Evolutionary conservation across 2,329 filamentous ascomycete species (phyloP), one percentile per base, ranked within the genome.

Genomic region (Penicillium sp.): DNA sequence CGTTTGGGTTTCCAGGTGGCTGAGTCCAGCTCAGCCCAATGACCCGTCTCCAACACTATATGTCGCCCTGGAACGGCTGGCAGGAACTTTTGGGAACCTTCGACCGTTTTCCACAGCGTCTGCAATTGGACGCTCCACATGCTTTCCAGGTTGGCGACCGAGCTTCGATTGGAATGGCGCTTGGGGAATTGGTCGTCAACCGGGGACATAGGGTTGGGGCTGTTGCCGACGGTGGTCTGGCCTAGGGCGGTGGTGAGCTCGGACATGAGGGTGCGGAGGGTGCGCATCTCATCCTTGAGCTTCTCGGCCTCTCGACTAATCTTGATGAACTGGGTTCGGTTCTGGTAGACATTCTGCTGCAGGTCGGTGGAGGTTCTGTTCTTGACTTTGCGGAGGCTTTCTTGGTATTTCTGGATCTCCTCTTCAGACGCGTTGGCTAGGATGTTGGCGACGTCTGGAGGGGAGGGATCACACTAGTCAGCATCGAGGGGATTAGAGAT

Each of bases 251-350:
- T 81, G 64, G 91, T 97, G 50, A 99, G 81, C 60, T 99, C 94
- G 2, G 91, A 87, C 88, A 99, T 97, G 46, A 97, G 81, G 59
- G 90, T 90, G 37, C 90, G 85, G 26, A 99, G 82, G 6, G 90
- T 90, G 46, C 90, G 85, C 94, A 99, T 97, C 72, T 99, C 94
- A 49, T 85, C 85, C 75, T 97, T 97, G 51, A 99, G 84, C 76
- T 96, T 97, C 74, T 99, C 94, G 2, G 95, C 94, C 76, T 99
- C 94, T 74, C 97, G 97, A 70, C 92, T 97, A 72, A 99, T 97
- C 74, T 96, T 96, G 79, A 99, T 97, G 68, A 99, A 99, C 67
- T 97, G 94, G 0, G 91, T 96, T 42, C 94, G 86, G 73, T 99
- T 99, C 72, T 97, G 92, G 74, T 96, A 93, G 44, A 99, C 89